Base-by-base conservation (phyloP, 106 monocot species). In the Hemerocallis citrina region DNA sequence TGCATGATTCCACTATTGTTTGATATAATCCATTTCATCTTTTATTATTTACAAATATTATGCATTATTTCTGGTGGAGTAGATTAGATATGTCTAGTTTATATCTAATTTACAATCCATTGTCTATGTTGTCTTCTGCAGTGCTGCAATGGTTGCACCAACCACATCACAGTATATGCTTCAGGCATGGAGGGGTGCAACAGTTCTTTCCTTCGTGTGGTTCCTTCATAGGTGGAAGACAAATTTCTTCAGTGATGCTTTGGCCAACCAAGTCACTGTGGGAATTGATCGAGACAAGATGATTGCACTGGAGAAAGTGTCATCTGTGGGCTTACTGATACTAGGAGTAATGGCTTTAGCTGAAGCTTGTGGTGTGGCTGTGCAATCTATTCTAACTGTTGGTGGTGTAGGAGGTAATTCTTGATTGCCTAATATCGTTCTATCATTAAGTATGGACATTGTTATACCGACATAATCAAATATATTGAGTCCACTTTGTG, bases 141-240 rank as follows among this genome's bases (percentile, higher is more conserved):
- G 93, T 54, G 80, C 70, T 23, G 71, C 52, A 25, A 68, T 89
- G 29, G 70, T 85, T 69, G 79, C 75, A 50, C 85, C 93, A 73
- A 81, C 69, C 43, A 69, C 72, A 57, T 64, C 73, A 45, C 60
- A 71, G 19, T 83, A 85, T 66, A 75, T 94, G 62, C 63, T 83
- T 44, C 93, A 89, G 77, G 79, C 62, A 47, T 86, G 82, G 85
- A 85, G 85, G 49, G 89, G 82, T 70, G 85, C 85, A 64, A 49
- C 72, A 77, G 85, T 89, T 52, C 66, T 94, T 33, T 94, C 89
- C 48, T 72, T 94, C 70, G 70, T 94, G 22, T 94, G 93, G 89
- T 94, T 94, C 71, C 80, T 94, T 52, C 82, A 89, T 57, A 68
- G 93, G 21, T 94, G 93, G 93, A 94, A 94, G 70, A 80, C 77